These are phyloP conservation scores for Lanmaoa pseudosensibilis DNA, from an alignment of 768 basidiomycete genomes.

Conservation along the genomic window DNA sequence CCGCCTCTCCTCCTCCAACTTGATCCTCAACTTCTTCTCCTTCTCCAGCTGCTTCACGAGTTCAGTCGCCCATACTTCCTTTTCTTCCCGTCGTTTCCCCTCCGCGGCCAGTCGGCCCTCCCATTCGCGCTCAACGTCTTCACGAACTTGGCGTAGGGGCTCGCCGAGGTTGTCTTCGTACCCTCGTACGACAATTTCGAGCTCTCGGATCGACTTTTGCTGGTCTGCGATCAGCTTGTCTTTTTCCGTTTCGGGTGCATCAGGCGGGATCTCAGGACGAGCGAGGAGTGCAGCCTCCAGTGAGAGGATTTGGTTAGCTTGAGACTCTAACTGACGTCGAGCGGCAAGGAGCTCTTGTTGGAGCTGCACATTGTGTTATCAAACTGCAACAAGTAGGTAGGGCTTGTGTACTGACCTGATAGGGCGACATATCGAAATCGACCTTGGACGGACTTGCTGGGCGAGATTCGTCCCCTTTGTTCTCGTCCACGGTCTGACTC, in stretches of 20 bases:
- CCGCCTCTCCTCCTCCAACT: slow-evolving; percentile 74
- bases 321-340: slow-evolving; percentile 74
- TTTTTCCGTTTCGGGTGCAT: slow-evolving; percentile 70
- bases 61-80: slow-evolving; percentile 72
- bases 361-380: slow-evolving; percentile 43
- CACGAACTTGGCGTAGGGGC: slow-evolving; percentile 61
- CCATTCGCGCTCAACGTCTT: slow-evolving; percentile 79
- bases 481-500: slow-evolving; percentile 77
- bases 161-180: slow-evolving; percentile 76
- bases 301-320: slow-evolving; percentile 80
- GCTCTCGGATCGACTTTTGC: slow-evolving; percentile 70
- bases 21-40: slow-evolving; percentile 68
- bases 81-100: slow-evolving; percentile 59
- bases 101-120: slow-evolving; percentile 58
- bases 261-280: slow-evolving; percentile 63
- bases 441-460: slow-evolving; percentile 85
- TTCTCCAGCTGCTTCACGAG: slow-evolving; percentile 74
- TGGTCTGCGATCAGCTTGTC: slow-evolving; percentile 74
- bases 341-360: slow-evolving; percentile 87
- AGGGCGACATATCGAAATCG: slow-evolving; percentile 87
- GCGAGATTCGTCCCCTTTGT: slow-evolving; percentile 65
- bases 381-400: not conserved
- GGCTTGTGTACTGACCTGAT: slow-evolving; percentile 51
- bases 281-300: slow-evolving; percentile 76
- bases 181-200: slow-evolving; percentile 69